Percentiles rank a stretch among this genome's conserved stretches.
Conservation (phyloP, 192 early-diverging fungal genomes). For the Umbelopsis ramanniana region DNA sequence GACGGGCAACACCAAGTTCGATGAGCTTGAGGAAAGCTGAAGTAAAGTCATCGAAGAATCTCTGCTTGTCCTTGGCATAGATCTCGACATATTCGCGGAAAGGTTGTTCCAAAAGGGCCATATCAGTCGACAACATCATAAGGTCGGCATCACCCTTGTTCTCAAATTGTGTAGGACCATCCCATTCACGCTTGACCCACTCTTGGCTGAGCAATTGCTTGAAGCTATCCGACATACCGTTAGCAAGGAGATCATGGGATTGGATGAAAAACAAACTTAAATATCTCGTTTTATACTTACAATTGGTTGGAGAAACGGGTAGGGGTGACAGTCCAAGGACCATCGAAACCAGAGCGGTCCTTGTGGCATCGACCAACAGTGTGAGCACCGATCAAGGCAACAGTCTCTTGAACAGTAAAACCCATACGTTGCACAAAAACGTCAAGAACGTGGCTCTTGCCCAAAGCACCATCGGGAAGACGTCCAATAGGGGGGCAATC, state of each 20-base stretch:
- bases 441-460: slow-evolving; percentile 57
- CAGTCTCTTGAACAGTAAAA: slow-evolving; percentile 70
- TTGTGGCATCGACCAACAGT: slow-evolving; percentile 66
- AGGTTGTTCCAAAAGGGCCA: slow-evolving; percentile 66
- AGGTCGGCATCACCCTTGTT: slow-evolving; percentile 42
- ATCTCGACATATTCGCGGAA: slow-evolving; percentile 62
- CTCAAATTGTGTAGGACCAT: slow-evolving; percentile 45
- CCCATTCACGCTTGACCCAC: slow-evolving; percentile 44
- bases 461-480: slow-evolving; percentile 67
- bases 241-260: not conserved
- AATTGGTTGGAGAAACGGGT: slow-evolving; percentile 53
- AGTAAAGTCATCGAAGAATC: slow-evolving; percentile 64
- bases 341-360: slow-evolving; percentile 65
- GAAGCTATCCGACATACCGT: slow-evolving; percentile 25
- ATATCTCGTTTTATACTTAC: slow-evolving; percentile 31
- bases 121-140: slow-evolving; percentile 77
- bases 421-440: slow-evolving; percentile 73
- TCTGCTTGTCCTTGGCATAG: slow-evolving; percentile 70
- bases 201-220: slow-evolving; percentile 36
- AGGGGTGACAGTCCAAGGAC: slow-evolving; percentile 53
- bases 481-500: slow-evolving; percentile 68
- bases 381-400: slow-evolving; percentile 72
- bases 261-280: too few species aligned
- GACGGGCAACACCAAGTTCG: slow-evolving; percentile 50
- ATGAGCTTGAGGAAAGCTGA: slow-evolving; percentile 53